Conservation (phyloP, 257 asterid species). For the Asclepias syriaca region DNA sequence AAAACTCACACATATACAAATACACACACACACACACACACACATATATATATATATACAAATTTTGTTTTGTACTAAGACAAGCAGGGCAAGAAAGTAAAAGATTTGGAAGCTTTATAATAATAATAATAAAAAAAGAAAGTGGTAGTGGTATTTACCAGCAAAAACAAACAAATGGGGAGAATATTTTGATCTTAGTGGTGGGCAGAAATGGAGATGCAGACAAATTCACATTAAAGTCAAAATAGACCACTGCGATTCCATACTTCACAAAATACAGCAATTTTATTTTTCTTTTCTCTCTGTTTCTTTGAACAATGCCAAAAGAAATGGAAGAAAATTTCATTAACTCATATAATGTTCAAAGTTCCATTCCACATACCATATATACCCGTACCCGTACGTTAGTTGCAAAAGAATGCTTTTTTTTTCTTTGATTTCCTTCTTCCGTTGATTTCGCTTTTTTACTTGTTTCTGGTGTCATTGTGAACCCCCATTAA, state of each 20-base stretch:
- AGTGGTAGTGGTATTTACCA: background rate
- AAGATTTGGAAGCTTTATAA: background rate
- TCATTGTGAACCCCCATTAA: conserved; percentile 37
- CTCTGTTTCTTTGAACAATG: background rate
- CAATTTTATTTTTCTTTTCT: conserved; percentile 20
- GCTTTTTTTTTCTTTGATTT: background rate
- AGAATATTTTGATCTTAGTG: conserved; percentile 4
- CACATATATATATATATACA: no score
- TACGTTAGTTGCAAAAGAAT: background rate
- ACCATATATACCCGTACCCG: background rate
- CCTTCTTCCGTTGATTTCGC: conserved; percentile 71
- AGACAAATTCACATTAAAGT: conserved; percentile 10
- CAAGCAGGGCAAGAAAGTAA: background rate
- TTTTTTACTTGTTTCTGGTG: conserved; percentile 8
- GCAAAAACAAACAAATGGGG: conserved; percentile 5
- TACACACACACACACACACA: no score
- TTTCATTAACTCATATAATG: no score
- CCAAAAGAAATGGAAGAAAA: background rate
- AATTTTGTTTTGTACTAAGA: background rate
- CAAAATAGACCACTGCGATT: conserved; percentile 9
- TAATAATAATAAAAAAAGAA: background rate
- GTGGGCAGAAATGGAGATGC: background rate
- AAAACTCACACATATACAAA: no score
- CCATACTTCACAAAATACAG: conserved; percentile 24
- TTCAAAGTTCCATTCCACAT: background rate